Percentiles rank a stretch among this genome's conserved stretches.
Evolutionary conservation across 441 rosid genomes (phyloP).

Genomic region (Sinapis alba): DNA sequence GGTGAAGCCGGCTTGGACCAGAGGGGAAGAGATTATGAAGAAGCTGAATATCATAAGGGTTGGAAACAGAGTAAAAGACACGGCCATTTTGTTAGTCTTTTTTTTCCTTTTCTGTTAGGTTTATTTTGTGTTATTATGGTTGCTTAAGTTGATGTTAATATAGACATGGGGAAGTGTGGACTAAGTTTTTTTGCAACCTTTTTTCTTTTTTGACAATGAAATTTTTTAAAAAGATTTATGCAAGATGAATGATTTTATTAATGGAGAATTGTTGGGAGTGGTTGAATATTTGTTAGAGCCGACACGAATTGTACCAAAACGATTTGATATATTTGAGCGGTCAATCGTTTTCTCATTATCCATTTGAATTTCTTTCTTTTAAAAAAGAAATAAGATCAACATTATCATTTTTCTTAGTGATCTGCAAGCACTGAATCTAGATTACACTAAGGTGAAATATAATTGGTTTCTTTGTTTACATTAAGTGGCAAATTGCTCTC

Average conservation of each 20-base stretch:
- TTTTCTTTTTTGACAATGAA: background rate
- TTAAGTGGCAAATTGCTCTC: background rate
- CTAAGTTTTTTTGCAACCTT: background rate
- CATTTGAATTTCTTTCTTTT: conserved; percentile 22
- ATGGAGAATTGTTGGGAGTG: conserved; percentile 36
- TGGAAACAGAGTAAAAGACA: conserved; percentile 34
- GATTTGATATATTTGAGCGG: conserved; percentile 21
- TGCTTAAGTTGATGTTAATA: conserved; percentile 19
- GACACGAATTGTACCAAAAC: conserved; percentile 24
- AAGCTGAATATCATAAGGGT: conserved; percentile 27
- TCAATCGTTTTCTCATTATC: conserved; percentile 30
- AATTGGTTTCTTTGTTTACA: background rate
- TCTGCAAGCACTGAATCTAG: conserved; percentile 10
- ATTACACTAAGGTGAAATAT: background rate
- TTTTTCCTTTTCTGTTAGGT: background rate
- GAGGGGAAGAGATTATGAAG: conserved; percentile 41
- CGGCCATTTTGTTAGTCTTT: conserved; percentile 43
- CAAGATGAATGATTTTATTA: conserved; percentile 1
- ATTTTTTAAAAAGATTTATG: background rate
- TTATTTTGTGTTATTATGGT: background rate
- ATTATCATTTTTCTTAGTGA: background rate
- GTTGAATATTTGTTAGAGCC: conserved; percentile 41
- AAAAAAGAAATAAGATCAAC: background rate
- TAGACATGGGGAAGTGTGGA: conserved; percentile 28
- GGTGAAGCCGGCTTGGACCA: conserved; percentile 33